phyloP scores from a whole-genome alignment of 805 yeast genomes.

The Phaffomyces antillensis region DNA sequence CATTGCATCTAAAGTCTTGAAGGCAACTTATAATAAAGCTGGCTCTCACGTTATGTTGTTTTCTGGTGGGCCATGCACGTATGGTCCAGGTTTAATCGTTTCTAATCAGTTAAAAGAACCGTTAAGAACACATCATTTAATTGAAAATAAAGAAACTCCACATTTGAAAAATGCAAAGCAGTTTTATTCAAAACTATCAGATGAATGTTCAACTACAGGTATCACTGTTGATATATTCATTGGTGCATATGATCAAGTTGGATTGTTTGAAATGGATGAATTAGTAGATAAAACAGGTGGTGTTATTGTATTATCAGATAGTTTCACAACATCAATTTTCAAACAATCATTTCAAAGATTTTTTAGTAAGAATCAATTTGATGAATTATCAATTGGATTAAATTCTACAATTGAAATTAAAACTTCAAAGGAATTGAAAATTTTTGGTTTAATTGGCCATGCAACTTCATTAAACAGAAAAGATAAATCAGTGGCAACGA shows the following conservation, averaged over 20 bases:
- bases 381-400: constrained; percentile 42
- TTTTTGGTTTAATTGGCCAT: constrained; percentile 59
- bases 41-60: constrained; percentile 52
- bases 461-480: constrained; percentile 39
- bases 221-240: constrained; percentile 50
- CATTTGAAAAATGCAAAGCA: constrained; percentile 35
- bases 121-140: constrained; percentile 59
- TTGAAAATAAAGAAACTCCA: constrained; percentile 37
- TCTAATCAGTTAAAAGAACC: constrained; percentile 51
- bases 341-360: constrained; percentile 55
- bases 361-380: constrained; percentile 33
- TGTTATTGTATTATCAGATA: constrained; percentile 52
- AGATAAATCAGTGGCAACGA: constrained; percentile 14
- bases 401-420: constrained; percentile 56
- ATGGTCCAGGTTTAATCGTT: constrained; percentile 59
- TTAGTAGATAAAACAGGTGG: constrained; percentile 58
- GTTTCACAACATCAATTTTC: constrained; percentile 61
- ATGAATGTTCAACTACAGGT: constrained; percentile 40
- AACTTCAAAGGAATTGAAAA: constrained; percentile 40
- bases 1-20: constrained; percentile 34
- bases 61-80: constrained; percentile 58
- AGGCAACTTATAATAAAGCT: constrained; percentile 34
- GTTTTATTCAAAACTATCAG: constrained; percentile 45
- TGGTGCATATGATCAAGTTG: constrained; percentile 66
- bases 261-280: constrained; percentile 58